phyloP scores from a whole-genome alignment of 2,329 filamentous ascomycete genomes.

The Cladophialophora exuberans region DNA sequence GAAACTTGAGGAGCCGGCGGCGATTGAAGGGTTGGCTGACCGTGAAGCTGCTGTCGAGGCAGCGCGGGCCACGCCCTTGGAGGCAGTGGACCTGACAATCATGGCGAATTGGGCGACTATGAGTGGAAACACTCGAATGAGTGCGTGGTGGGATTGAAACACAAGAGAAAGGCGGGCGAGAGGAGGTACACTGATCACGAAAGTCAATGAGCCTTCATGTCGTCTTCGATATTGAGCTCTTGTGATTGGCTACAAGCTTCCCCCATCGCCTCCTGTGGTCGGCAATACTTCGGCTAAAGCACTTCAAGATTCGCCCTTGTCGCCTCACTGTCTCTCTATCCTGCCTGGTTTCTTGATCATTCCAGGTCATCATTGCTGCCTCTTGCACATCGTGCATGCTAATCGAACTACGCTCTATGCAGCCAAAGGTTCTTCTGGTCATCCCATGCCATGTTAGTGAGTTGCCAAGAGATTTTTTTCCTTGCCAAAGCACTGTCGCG shows the following conservation, averaged over 20 bases:
- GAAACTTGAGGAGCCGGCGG: slow-evolving; percentile 35
- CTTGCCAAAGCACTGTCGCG: too few species aligned
- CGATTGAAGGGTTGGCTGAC: slow-evolving; percentile 39
- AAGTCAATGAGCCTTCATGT: slow-evolving; percentile 9
- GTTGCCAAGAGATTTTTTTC: too few species aligned
- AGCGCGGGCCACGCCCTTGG: slow-evolving; percentile 36
- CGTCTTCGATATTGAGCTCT: slow-evolving; percentile 22
- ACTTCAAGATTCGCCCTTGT: not conserved
- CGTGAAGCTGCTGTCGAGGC: slow-evolving; percentile 48
- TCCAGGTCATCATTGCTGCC: too few species aligned
- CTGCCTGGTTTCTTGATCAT: too few species aligned
- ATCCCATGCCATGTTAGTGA: too few species aligned
- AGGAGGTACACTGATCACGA: not conserved
- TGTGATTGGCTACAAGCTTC: slow-evolving; percentile 18
- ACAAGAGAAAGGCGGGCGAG: not conserved
- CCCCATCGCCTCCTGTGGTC: not conserved
- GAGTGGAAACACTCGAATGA: slow-evolving; percentile 4
- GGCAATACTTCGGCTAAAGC: slow-evolving; percentile 7
- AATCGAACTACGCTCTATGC: too few species aligned
- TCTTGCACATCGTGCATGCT: too few species aligned
- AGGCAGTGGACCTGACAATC: slow-evolving; percentile 36
- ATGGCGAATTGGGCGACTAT: slow-evolving; percentile 18
- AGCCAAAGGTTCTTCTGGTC: too few species aligned
- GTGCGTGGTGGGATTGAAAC: not conserved
- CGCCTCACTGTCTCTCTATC: not conserved